These are phyloP conservation scores for Teratosphaeria gauchensis DNA, from an alignment of 2,329 filamentous ascomycete species.

Conservation along the genomic window DNA sequence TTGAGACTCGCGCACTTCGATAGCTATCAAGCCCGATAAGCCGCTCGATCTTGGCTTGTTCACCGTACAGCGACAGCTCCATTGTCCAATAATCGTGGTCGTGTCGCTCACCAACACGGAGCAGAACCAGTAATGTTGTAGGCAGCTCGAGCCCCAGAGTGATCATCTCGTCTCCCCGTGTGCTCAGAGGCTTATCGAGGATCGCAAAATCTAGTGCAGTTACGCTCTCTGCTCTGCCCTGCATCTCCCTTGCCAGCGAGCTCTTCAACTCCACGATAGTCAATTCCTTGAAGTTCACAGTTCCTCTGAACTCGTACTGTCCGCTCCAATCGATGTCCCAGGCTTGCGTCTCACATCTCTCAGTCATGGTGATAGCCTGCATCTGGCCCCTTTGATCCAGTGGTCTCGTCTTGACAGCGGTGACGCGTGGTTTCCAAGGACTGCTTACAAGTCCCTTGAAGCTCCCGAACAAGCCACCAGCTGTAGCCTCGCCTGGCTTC, in stretches of 20 bases:
- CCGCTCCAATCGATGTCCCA: slow-evolving; percentile 89
- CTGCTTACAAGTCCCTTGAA: slow-evolving; percentile 56
- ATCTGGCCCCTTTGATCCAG: slow-evolving; percentile 70
- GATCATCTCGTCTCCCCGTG: slow-evolving; percentile 13
- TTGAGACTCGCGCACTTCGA: slow-evolving; percentile 21
- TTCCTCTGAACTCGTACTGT: slow-evolving; percentile 63
- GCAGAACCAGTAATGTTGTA: slow-evolving; percentile 21
- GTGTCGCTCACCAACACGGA: slow-evolving; percentile 21
- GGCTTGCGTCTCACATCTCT: slow-evolving; percentile 65
- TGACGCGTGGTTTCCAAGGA: slow-evolving; percentile 65
- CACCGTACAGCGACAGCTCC: slow-evolving; percentile 55
- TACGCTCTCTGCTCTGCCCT: slow-evolving; percentile 19
- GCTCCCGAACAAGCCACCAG: slow-evolving; percentile 67
- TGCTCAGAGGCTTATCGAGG: slow-evolving; percentile 30
- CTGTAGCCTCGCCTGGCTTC: slow-evolving; percentile 47
- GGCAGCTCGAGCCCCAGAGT: slow-evolving; percentile 14
- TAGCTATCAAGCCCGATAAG: slow-evolving; percentile 41
- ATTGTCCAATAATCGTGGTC: slow-evolving; percentile 60
- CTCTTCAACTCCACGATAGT: slow-evolving; percentile 55
- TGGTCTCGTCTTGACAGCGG: slow-evolving; percentile 65
- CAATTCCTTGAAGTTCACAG: slow-evolving; percentile 58
- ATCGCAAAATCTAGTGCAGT: slow-evolving; percentile 68
- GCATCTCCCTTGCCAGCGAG: slow-evolving; percentile 38
- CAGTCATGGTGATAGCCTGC: slow-evolving; percentile 70
- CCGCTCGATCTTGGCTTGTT: slow-evolving; percentile 46